A percentile compares a stretch with the other conserved stretches of the same genome.
These are phyloP conservation scores for Prunus fruticosa DNA, from an alignment of 306 rosid genomes.

Conservation along the genomic window DNA sequence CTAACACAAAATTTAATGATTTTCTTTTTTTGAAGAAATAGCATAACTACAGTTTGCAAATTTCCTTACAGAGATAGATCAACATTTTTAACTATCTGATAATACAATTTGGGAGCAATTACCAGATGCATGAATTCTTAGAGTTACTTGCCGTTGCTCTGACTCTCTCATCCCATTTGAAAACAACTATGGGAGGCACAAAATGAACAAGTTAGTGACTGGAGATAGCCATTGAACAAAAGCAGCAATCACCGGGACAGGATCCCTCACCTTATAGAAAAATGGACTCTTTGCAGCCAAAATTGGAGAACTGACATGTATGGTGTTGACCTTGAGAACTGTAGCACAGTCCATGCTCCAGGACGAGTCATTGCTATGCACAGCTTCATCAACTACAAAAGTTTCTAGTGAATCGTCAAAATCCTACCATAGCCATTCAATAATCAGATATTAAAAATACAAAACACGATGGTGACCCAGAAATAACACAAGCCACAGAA, in stretches of 20 bases:
- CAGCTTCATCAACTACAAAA: slow-evolving; percentile 32
- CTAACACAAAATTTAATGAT: no score
- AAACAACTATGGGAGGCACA: slow-evolving; percentile 37
- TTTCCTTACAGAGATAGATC: background rate
- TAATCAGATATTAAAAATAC: no score
- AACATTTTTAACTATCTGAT: background rate
- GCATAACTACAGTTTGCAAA: background rate
- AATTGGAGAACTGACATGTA: slow-evolving; percentile 52
- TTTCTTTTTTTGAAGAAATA: background rate
- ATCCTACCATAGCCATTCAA: background rate
- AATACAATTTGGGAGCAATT: background rate
- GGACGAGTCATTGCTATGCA: slow-evolving; percentile 11
- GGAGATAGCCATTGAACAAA: slow-evolving; percentile 3
- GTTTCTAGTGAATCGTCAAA: background rate
- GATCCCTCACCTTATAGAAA: slow-evolving; percentile 41
- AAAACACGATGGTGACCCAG: background rate
- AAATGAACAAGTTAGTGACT: slow-evolving; percentile 9
- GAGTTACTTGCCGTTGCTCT: slow-evolving; percentile 38
- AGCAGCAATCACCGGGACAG: background rate
- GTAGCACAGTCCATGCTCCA: slow-evolving; percentile 21
- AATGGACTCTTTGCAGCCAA: slow-evolving; percentile 54
- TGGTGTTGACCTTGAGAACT: slow-evolving; percentile 29
- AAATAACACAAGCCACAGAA: background rate
- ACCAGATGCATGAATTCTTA: slow-evolving; percentile 49
- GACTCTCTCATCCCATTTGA: slow-evolving; percentile 42